phyloP scores from a whole-genome alignment of 2,329 filamentous ascomycete genomes.

The Ophiostoma quercus region DNA sequence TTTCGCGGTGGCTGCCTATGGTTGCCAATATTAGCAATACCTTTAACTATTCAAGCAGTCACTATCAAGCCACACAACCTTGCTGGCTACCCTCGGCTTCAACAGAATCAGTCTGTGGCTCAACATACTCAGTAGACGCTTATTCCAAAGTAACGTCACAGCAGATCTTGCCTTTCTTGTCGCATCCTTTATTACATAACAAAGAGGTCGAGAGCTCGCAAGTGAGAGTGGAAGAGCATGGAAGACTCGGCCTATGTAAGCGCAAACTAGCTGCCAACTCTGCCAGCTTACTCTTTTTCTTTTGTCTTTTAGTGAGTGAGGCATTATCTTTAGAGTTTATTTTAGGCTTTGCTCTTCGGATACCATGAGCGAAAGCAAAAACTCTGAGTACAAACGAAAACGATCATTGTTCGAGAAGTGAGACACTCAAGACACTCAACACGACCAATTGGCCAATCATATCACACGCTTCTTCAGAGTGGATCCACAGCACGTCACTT shows the following conservation, averaged over 20 bases:
- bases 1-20: no score
- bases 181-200: neutral
- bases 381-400: neutral
- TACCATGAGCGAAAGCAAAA: neutral
- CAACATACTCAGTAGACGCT: neutral
- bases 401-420: neutral
- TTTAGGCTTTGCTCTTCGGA: neutral
- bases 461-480: neutral
- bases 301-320: neutral
- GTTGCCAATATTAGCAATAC: no score
- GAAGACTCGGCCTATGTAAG: neutral
- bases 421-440: neutral
- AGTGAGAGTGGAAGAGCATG: neutral
- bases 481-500: neutral
- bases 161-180: neutral
- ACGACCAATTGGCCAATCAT: neutral
- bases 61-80: neutral
- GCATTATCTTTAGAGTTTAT: neutral
- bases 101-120: neutral
- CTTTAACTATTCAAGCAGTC: no score
- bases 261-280: constrained; percentile 3
- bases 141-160: neutral
- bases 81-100: neutral
- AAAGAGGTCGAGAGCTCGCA: neutral
- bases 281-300: neutral